Base-by-base conservation (phyloP, 805 yeast species). In the Dipodascopsis tothii region DNA sequence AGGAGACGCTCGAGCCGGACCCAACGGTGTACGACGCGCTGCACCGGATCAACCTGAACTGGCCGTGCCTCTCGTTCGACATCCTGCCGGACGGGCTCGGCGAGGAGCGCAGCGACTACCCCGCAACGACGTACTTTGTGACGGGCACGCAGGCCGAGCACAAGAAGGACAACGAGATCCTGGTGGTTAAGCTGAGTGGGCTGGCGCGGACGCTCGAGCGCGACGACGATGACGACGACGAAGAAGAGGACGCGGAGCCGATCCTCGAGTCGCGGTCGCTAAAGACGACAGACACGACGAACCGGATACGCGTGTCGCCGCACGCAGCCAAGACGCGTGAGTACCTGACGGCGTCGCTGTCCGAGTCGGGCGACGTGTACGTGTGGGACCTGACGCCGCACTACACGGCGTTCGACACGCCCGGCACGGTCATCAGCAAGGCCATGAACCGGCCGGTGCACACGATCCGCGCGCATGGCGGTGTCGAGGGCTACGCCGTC, bases 31-130 rank as follows among this genome's bases (percentile, higher is more conserved):
- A 92, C 62, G 95, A 90, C 59, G 92, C 92, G 97, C 69, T 92
- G 45, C 98, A 92, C 64, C 84, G 84, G 57, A 85, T 90, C 47
- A 84, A 84, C 63, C 69, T 90, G 64, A 94, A 95, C 57, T 92
- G 97, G 97, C 97, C 98, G 9, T 87, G 96, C 67, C 68, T 92
- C 60, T 86, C 96, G 2, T 71, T 92, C 48, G 97, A 90, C 60
- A 68, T 92, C 18, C 67, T 92, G 41, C 95, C 95, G 4, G 98
- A 92, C 61, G 69, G 71, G 41, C 70, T 84, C 47, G 98, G 98
- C 7, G 70, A 75, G 40, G 96, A 87, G 64, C 81, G 98, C 69
- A 77, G 95, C 66, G 73, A 74, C 35, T 92, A 78, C 59, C 98
- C 98, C 3, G 95, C 94, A 34, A 73, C 92, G 1, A 69, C 87